Base-by-base conservation (phyloP, 768 basidiomycete species). In the Lactarius evosmus region DNA sequence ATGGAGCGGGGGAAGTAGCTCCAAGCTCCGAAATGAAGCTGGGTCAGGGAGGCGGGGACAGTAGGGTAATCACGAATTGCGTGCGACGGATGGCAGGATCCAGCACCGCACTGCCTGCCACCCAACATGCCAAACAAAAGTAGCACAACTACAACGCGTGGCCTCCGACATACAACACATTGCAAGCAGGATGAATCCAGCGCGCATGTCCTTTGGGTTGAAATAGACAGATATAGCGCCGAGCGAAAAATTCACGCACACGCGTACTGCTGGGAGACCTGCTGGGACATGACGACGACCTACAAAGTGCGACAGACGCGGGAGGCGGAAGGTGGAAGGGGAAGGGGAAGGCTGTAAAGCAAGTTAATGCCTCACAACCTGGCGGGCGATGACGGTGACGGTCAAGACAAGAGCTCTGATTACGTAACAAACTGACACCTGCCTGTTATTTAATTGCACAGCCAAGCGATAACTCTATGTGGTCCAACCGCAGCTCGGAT, bases 251-350 rank as follows among this genome's bases (percentile, higher is more conserved):
- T 14, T 56, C 12, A 83, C 90, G 78, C 58, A 93, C 91, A 91
- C 72, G 91, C 86, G 74, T 90, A 91, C 80, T 93, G 90, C 80
- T 91, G 88, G 68, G 88, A 85, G 66, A 82, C 77, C 75, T 86
- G 83, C 66, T 87, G 85, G 71, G 88, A 83, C 90, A 91, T 91
- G 75, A 74, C 73, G 66, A 56, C 60, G 14, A 57, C 63, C 53
- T 32, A 51, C 25, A 59, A 46, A 36, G 61, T 53, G 65, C 53
- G 61, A 63, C 61, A 49, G 46, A 25, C 22, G 14, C 60, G 46
- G 33, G 32, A 56, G 54, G 58, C 50, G 17, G 63, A 56, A 54
- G 58, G 67, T 58, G 67, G 63, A 67, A 71, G 70, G 19, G 16
- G 63, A 61, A 59, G 60, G 66, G 60, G 67, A 65, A 69, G 72